phyloP scores from a whole-genome alignment of 306 rosid genomes.

The Rosa chinensis region DNA sequence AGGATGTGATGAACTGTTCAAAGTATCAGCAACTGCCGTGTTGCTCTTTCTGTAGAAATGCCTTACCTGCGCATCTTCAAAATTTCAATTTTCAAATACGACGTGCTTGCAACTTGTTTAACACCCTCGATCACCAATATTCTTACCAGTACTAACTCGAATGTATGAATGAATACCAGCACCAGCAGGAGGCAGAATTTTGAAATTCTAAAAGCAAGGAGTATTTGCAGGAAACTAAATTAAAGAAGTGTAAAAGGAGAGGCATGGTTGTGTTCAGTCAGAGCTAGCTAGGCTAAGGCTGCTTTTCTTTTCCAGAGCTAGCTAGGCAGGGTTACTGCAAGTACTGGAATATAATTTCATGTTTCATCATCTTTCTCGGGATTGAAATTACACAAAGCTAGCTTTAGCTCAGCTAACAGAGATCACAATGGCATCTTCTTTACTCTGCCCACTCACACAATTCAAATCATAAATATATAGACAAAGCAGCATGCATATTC shows the following conservation, averaged over 20 bases:
- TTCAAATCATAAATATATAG: not conserved
- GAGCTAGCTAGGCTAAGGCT: not conserved
- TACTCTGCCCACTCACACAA: not conserved
- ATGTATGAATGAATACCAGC: not conserved
- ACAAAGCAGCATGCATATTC: not conserved
- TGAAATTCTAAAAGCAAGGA: not conserved
- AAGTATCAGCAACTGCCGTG: not conserved
- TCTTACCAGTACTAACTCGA: not conserved
- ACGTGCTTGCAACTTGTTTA: not conserved
- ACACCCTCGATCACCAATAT: not conserved
- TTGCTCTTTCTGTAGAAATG: no score
- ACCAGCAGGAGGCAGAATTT: not conserved
- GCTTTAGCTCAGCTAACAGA: not conserved
- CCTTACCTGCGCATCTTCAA: not conserved
- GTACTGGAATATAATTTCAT: constrained; percentile 6
- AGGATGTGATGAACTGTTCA: no score
- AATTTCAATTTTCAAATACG: not conserved
- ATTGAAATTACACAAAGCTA: constrained; percentile 10
- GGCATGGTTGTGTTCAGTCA: not conserved
- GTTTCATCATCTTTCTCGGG: constrained; percentile 4
- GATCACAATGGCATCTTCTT: not conserved
- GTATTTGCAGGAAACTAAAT: not conserved
- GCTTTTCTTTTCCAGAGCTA: not conserved
- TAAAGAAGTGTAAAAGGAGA: not conserved
- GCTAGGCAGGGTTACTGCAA: not conserved